Conservation (phyloP, 164 flowering plant genomes). For the grape (Vitis vinifera) region ASM3070453v1 NC_081805.1:4095501-4096000, state of each 20-base stretch:
- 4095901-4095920: too few species aligned
- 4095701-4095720: conserved; percentile 50
- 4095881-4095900: too few species aligned
- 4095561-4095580: not conserved
- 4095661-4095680: conserved; percentile 52
- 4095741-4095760: conserved; percentile 41
- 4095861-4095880: too few species aligned
- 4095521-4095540: not conserved
- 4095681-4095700: conserved; percentile 39
- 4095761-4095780: conserved; percentile 44
- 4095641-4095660: conserved; percentile 33
- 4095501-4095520: conserved; percentile 48
- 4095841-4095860: too few species aligned
- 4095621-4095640: not conserved
- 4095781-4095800: conserved; percentile 45
- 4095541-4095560: not conserved
- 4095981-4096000: too few species aligned
- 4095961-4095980: too few species aligned
- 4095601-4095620: not conserved
- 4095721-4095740: conserved; percentile 28
- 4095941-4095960: too few species aligned
- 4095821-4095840: conserved; percentile 3
- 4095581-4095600: too few species aligned
- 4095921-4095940: too few species aligned
- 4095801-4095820: conserved; percentile 39